phyloP scores from a whole-genome alignment of 192 early-diverging fungal species.

The Rhizophagus prolifer region DNA sequence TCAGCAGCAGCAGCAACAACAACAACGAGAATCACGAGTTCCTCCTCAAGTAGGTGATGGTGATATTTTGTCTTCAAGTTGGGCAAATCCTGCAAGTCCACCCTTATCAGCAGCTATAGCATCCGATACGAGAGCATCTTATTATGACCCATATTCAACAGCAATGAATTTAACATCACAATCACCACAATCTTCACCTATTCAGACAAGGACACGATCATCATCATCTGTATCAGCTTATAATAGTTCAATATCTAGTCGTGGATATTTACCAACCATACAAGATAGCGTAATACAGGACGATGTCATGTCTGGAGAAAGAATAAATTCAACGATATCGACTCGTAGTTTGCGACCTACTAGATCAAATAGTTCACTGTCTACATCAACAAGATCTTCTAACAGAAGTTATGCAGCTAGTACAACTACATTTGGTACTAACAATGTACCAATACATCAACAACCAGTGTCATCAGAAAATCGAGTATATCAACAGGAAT shows the following conservation, averaged over 20 bases:
- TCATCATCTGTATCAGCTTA: constrained; percentile 12
- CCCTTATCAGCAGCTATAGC: background rate
- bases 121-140: constrained; percentile 6
- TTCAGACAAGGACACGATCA: constrained; percentile 5
- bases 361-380: constrained; percentile 10
- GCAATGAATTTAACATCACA: background rate
- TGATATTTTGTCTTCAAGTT: background rate
- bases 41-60: background rate
- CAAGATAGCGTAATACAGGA: constrained; percentile 4
- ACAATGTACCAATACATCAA: background rate
- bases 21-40: constrained; percentile 26
- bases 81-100: background rate
- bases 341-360: background rate
- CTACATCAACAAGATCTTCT: background rate
- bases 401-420: background rate
- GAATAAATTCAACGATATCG: background rate
- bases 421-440: background rate
- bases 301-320: background rate
- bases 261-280: constrained; percentile 23
- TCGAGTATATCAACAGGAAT: constrained; percentile 4
- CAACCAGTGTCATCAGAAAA: background rate
- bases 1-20: constrained; percentile 44
- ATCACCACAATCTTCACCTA: background rate
- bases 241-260: background rate
- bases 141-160: constrained; percentile 25